Base-by-base conservation (phyloP, 208 protist species). In the Trypanosoma grayi region DNA sequence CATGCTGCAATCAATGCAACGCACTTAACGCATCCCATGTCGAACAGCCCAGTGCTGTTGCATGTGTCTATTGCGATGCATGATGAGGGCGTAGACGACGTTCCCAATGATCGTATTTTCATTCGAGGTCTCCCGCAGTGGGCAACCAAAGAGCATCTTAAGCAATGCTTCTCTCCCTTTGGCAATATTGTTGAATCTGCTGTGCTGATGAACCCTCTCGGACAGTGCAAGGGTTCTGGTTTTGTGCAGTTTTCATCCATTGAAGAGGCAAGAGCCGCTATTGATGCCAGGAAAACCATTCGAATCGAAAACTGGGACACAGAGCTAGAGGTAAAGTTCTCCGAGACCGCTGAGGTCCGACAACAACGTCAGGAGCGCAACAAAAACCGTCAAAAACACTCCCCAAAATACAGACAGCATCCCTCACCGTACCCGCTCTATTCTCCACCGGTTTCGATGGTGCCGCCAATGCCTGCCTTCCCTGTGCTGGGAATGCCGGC, bases 51-150 rank as follows among this genome's bases (percentile, higher is more conserved):
- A 4, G 81, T 77, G 25, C 40, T 92, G 28, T 59, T 95, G 39
- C 86, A 95, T 62, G 89, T 93, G 4, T 91, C 84, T 14, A 85
- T 95, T 33, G 85, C 89, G 5, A 95, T 95, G 89, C 89, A 95
- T 48, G 85, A 93, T 65, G 89, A 95, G 60, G 89, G 89, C n/a
- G 77, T 90, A 7, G 85, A 95, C 55, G 89, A 93, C 28, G 61
- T 83, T 56, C 85, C 89, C 0, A 95, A 90, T 68, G 80, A 93
- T 54, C 81, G 89, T 40, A 70, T 95, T 37, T 95, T 95, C 53
- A 83, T 95, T 64, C 75, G 89, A 40, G 85, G 85, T 3, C 75
- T 95, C 9, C 85, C 89, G 13, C 85, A 91, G 64, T 95, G 85
- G 84, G 74, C 85, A 22, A 95, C 83, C 13, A 92, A 92, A 60